phyloP scores from a whole-genome alignment of 139 green algal genomes.

The Diplosphaera chodatii region DNA sequence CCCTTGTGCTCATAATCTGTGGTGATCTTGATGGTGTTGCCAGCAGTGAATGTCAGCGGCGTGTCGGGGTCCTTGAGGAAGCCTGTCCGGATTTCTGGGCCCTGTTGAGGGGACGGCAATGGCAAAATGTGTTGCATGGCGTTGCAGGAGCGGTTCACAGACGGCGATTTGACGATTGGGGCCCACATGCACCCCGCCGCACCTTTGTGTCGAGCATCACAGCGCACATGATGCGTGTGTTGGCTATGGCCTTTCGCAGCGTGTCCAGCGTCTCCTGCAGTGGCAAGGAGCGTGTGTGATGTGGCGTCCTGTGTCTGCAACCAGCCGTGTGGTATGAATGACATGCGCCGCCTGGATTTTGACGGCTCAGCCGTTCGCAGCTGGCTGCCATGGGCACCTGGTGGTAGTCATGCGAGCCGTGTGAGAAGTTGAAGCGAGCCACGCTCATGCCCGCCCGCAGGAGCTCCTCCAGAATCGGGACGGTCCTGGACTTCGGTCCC shows the following conservation, averaged over 20 bases:
- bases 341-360: too few relatives aligned
- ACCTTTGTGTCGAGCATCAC: constrained; percentile 99
- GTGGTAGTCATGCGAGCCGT: constrained; percentile 94
- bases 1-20: constrained; percentile 87
- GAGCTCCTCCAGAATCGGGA: constrained; percentile 82
- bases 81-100: constrained; percentile 95
- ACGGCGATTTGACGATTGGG: background rate
- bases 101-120: constrained; percentile 53
- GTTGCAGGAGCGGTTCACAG: background rate
- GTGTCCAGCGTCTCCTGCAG: constrained; percentile 89
- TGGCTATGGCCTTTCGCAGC: constrained; percentile 71
- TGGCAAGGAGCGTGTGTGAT: too few relatives aligned
- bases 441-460: constrained; percentile 88
- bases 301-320: too few relatives aligned
- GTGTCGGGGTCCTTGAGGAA: constrained; percentile 80
- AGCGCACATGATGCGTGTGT: constrained; percentile 93
- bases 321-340: too few relatives aligned
- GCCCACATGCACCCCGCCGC: background rate
- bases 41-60: constrained; percentile 66
- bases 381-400: constrained; percentile 39
- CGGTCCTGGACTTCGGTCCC: constrained; percentile 68
- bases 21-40: constrained; percentile 84
- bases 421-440: constrained; percentile 95
- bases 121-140: too few relatives aligned
- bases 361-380: too few relatives aligned